Percentiles rank a stretch among this genome's conserved stretches.
phyloP scores from a whole-genome alignment of 768 basidiomycete species.

The Naganishia friedmannii region DNA sequence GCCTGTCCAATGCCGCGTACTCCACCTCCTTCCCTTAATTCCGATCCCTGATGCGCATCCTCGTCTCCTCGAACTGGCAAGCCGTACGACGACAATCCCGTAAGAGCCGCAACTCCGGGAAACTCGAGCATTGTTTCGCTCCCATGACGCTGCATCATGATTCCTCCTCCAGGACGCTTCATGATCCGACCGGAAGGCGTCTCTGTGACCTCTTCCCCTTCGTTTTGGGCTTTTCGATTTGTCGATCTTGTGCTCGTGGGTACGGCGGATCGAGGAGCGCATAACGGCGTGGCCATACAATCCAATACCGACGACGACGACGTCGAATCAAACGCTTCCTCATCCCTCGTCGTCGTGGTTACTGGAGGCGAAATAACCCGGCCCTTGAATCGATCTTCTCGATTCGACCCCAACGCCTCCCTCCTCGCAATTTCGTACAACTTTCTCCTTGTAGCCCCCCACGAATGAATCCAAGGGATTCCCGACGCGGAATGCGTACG shows the following conservation, averaged over 20 bases:
- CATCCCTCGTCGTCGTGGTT: background rate
- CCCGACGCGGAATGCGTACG: constrained; percentile 26
- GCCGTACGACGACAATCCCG: background rate
- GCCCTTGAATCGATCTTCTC: constrained; percentile 42
- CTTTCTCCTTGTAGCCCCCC: constrained; percentile 42
- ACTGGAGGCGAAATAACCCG: constrained; percentile 27
- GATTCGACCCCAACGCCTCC: constrained; percentile 38
- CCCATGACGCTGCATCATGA: constrained; percentile 23
- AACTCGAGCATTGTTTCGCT: constrained; percentile 25
- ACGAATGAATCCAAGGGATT: constrained; percentile 40
- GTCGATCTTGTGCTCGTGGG: background rate
- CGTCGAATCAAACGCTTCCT: too few species aligned
- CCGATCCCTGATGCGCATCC: background rate
- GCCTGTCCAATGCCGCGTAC: background rate
- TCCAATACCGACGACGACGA: too few species aligned
- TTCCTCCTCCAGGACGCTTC: constrained; percentile 28
- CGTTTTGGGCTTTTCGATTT: background rate
- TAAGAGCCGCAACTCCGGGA: background rate
- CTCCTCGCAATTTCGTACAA: constrained; percentile 44
- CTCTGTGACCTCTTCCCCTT: background rate
- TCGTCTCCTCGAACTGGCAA: background rate
- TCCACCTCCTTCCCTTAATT: background rate
- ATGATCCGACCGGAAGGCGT: constrained; percentile 28
- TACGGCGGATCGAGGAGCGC: constrained; percentile 19
- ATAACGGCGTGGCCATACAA: background rate